A percentile compares a stretch with the other conserved stretches of the same genome.
phyloP scores from a whole-genome alignment of 192 early-diverging fungal genomes.

The Rhizophagus sp. region DNA sequence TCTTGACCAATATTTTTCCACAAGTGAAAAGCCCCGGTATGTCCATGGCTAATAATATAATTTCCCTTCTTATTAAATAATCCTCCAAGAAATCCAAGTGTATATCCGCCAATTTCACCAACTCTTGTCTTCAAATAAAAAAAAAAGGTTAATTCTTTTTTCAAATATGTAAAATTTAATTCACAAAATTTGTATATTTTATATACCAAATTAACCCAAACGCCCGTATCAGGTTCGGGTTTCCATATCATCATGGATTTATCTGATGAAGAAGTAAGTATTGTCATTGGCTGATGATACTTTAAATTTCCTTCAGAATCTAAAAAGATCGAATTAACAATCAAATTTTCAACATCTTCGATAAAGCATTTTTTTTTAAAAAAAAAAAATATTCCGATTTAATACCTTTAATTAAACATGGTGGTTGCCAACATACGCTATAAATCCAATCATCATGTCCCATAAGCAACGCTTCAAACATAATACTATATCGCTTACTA shows the following conservation, averaged over 20 bases:
- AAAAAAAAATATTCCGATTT: neutral
- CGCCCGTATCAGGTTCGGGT: constrained; percentile 73
- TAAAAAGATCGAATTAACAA: constrained; percentile 2
- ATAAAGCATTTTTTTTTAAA: neutral
- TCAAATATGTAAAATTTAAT: neutral
- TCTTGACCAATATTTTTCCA: constrained; percentile 63
- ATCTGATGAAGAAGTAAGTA: constrained; percentile 89
- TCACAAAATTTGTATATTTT: neutral
- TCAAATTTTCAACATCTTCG: neutral
- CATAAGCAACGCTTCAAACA: constrained; percentile 90
- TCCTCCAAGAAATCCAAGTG: constrained; percentile 82
- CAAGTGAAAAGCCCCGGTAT: constrained; percentile 81
- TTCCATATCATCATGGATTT: constrained; percentile 91
- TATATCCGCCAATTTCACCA: constrained; percentile 84
- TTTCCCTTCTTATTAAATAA: constrained; percentile 65
- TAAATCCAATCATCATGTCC: constrained; percentile 98
- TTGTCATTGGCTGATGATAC: constrained; percentile 63
- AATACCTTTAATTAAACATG: constrained; percentile 37
- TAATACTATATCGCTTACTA: constrained; percentile 52
- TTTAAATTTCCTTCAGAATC: constrained; percentile 26
- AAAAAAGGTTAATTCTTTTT: constrained; percentile 8
- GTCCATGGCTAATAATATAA: constrained; percentile 73
- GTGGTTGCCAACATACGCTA: constrained; percentile 76
- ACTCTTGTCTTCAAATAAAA: constrained; percentile 60
- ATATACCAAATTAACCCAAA: constrained; percentile 76